Base-by-base conservation (phyloP, 129 eudicot species). In the Flaveria brownii region DNA sequence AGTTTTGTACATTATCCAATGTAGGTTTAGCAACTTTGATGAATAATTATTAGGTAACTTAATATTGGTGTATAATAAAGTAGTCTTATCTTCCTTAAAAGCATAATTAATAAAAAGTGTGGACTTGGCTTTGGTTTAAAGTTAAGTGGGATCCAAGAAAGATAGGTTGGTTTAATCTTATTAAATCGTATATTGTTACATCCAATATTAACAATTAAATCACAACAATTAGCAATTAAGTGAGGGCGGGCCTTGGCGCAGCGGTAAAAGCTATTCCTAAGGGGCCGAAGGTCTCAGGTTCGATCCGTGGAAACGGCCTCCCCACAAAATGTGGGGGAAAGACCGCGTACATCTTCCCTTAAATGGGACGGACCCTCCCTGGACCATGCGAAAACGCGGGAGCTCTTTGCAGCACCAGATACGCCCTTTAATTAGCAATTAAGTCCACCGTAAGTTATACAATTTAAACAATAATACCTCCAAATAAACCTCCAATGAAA, bases 81-180 rank as follows among this genome's bases (percentile, higher is more conserved):
- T 7, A 10, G 67, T 60, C 67, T 60, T 60, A 25, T 23, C 67
- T 60, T 60, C 16, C 67, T 25, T 25, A 4, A 60, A 60, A 26
- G 17, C 41, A 60, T 60, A 60, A 60, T 14, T 60, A 23, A 25
- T 25, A 60, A 60, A 57, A 22, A 60, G 26, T 10, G 39, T 4
- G 39, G 67, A 26, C n/a, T 4, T 60, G 67, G 41, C 67, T 60
- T 60, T 60, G 67, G 41, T 60, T 60, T 60, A 13, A 60, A 60
- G 67, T 60, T 41, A 60, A 26, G 67, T 60, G 67, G 67, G 33
- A 23, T 25, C 67, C 67, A 60, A 25, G 67, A 26, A 60, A 60
- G 15, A 60, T 25, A 4, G 26, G 67, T 60, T 60, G 67, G 26
- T 23, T 60, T 60, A 25, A 60, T 14, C 41, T 60, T 36, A 25